These are phyloP conservation scores for Tinospora cordifolia DNA, from an alignment of 164 flowering plant genomes.

Conservation along the genomic window DNA sequence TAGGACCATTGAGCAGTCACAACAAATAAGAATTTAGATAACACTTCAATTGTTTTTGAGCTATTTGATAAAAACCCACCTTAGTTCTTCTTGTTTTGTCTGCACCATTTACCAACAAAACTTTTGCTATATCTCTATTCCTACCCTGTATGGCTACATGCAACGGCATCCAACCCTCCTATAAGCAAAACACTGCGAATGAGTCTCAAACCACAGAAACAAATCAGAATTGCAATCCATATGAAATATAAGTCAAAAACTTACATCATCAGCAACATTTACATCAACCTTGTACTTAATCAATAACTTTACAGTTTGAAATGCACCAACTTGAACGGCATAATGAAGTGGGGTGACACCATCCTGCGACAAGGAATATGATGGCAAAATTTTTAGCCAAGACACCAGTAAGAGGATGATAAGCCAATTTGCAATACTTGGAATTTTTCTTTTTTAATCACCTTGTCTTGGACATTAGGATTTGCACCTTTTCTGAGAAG, in stretches of 20 bases:
- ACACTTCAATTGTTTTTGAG: not conserved
- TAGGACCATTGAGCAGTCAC: not conserved
- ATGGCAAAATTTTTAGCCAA: not conserved
- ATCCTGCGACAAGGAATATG: conserved; percentile 34
- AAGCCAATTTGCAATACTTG: not conserved
- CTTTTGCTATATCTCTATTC: conserved; percentile 71
- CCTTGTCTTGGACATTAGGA: conserved; percentile 67
- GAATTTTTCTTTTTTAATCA: conserved; percentile 23
- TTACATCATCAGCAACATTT: conserved; percentile 73
- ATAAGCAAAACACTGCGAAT: conserved; percentile 13
- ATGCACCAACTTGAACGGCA: conserved; percentile 95
- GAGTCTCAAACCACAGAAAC: not conserved
- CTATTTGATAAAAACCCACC: conserved; percentile 30
- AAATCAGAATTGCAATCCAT: not conserved
- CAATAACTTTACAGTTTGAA: conserved; percentile 78
- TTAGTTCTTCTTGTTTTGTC: conserved; percentile 68
- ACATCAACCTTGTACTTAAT: conserved; percentile 77
- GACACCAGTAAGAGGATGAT: not conserved
- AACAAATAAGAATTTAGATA: not conserved
- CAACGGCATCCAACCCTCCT: conserved; percentile 99
- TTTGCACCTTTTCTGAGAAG: conserved; percentile 91
- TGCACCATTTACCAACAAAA: conserved; percentile 79
- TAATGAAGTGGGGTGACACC: conserved; percentile 92
- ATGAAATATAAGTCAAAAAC: conserved; percentile 16
- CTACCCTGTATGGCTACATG: conserved; percentile 83